Percentiles rank a stretch among this genome's conserved stretches.
Evolutionary conservation across 768 basidiomycete species (phyloP).

Genomic region (Lactarius evosmus): DNA sequence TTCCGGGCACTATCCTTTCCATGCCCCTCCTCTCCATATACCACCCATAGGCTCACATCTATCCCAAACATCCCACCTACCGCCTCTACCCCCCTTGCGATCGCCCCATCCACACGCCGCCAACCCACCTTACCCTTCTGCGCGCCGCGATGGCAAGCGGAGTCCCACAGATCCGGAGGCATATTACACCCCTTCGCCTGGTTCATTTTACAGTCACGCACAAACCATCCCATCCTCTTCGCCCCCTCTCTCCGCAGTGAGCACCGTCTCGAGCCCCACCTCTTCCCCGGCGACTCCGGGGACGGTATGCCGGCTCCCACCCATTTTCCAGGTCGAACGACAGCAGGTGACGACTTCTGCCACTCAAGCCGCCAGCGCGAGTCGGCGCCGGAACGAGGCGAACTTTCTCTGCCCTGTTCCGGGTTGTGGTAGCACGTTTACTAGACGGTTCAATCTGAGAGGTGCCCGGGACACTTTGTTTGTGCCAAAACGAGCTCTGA

Average conservation of each 20-base stretch:
- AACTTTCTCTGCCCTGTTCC: slow-evolving; percentile 61
- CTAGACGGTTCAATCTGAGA: slow-evolving; percentile 83
- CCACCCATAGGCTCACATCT: slow-evolving; percentile 21
- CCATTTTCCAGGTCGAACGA: slow-evolving; percentile 88
- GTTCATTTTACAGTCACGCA: slow-evolving; percentile 49
- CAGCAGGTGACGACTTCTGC: slow-evolving; percentile 94
- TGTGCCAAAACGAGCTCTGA: slow-evolving; percentile 11
- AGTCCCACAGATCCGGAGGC: slow-evolving; percentile 31
- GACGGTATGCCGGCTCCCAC: slow-evolving; percentile 59
- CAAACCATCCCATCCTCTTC: slow-evolving; percentile 27
- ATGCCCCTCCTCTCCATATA: slow-evolving; percentile 30
- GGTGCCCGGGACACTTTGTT: slow-evolving; percentile 43
- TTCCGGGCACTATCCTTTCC: slow-evolving; percentile 38
- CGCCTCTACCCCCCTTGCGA: slow-evolving; percentile 21
- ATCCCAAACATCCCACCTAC: slow-evolving; percentile 6
- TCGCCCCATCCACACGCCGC: slow-evolving; percentile 26
- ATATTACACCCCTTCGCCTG: slow-evolving; percentile 48
- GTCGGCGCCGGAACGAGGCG: slow-evolving; percentile 84
- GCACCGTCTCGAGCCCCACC: slow-evolving; percentile 26
- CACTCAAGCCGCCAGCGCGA: slow-evolving; percentile 88
- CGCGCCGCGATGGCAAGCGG: slow-evolving; percentile 31
- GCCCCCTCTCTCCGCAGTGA: slow-evolving; percentile 22
- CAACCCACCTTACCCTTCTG: slow-evolving; percentile 24
- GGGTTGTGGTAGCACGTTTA: slow-evolving; percentile 46
- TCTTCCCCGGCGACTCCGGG: slow-evolving; percentile 26